Percentiles rank a stretch among this genome's conserved stretches.
Conservation (phyloP, 23 red algal genomes). For the Chondrus crispus region DNA sequence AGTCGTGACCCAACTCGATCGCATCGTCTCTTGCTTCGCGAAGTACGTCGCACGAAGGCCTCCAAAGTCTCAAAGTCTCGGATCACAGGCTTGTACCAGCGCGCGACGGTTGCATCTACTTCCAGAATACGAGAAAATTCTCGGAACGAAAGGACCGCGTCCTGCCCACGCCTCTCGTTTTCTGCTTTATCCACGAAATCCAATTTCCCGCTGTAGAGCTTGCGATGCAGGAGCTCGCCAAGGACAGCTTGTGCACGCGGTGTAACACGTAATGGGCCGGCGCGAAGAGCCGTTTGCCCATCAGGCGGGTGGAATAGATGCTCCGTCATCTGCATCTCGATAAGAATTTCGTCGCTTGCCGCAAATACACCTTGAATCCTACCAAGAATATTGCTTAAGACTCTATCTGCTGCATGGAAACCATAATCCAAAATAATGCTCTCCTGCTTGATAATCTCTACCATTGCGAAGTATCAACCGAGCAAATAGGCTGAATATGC, state of each 20-base stretch:
- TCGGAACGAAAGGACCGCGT: conserved; percentile 41
- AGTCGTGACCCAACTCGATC: conserved; percentile 16
- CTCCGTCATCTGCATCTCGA: conserved; percentile 51
- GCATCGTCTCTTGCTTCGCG: background rate
- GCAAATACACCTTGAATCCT: conserved; percentile 50
- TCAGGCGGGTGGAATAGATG: conserved; percentile 32
- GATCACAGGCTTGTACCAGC: conserved; percentile 43
- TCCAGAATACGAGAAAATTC: conserved; percentile 53
- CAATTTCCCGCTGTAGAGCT: conserved; percentile 44
- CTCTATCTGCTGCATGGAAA: conserved; percentile 61
- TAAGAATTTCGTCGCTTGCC: conserved; percentile 41
- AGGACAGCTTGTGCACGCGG: conserved; percentile 48
- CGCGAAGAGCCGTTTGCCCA: background rate
- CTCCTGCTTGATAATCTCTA: conserved; percentile 55
- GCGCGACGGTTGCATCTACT: conserved; percentile 1
- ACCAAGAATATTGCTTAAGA: conserved; percentile 63
- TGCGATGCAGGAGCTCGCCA: conserved; percentile 52
- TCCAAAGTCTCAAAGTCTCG: conserved; percentile 53
- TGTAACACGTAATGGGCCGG: conserved; percentile 28
- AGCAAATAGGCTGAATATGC: conserved; percentile 68
- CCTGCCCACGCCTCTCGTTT: background rate
- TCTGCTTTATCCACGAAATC: conserved; percentile 15
- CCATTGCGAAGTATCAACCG: conserved; percentile 40
- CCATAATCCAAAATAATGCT: conserved; percentile 55
- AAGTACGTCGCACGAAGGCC: background rate